Conservation (phyloP, 2,329 filamentous ascomycete species). For the Venturiaceae sp. region DNA sequence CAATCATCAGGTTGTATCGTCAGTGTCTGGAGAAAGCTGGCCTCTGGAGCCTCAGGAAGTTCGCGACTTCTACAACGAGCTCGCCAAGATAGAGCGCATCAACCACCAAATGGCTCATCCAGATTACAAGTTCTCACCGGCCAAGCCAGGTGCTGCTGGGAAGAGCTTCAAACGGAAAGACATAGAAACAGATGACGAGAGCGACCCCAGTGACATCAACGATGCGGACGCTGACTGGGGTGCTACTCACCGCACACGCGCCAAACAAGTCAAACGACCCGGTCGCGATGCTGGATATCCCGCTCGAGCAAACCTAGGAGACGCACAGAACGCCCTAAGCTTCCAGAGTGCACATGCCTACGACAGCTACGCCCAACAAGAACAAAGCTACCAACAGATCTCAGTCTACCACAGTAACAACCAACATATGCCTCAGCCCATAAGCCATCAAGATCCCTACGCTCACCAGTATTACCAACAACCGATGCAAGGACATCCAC, state of each 20-base stretch:
- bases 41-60: slow-evolving; percentile 65
- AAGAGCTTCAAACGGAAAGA: slow-evolving; percentile 39
- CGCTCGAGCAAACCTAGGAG: slow-evolving; percentile 4
- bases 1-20: slow-evolving; percentile 89
- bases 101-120: slow-evolving; percentile 84
- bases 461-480: slow-evolving; percentile 3
- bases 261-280: slow-evolving; percentile 14
- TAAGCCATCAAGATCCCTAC: not conserved
- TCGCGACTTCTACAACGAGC: slow-evolving; percentile 64
- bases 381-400: not conserved
- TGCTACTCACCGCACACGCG: slow-evolving; percentile 11
- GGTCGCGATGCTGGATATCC: slow-evolving; percentile 19
- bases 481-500: not conserved
- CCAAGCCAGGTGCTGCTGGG: slow-evolving; percentile 46
- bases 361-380: slow-evolving; percentile 8
- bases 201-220: slow-evolving; percentile 31
- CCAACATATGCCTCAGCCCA: not conserved
- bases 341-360: not conserved
- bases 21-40: slow-evolving; percentile 83
- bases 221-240: slow-evolving; percentile 26
- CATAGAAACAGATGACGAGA: slow-evolving; percentile 24
- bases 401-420: not conserved
- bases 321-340: not conserved
- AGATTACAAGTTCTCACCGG: slow-evolving; percentile 87
- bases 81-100: slow-evolving; percentile 69